Evolutionary conservation across 2,329 filamentous ascomycete genomes (phyloP).

Genomic region (Trichoderma asperellum): DNA sequence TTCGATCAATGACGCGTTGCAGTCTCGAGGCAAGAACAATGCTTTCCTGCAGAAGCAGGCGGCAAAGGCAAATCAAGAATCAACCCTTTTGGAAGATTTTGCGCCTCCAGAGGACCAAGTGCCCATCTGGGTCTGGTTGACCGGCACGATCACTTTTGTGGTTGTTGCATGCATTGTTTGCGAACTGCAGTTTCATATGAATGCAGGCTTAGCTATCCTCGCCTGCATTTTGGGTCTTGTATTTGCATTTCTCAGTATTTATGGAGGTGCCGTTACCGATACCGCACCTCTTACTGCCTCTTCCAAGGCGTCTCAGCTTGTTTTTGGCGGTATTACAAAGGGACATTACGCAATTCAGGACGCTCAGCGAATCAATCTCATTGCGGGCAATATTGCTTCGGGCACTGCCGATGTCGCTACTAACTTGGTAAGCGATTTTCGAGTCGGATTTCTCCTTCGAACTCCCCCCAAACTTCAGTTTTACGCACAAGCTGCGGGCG

Average conservation of each 20-base stretch:
- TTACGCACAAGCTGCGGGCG: conserved; percentile 66
- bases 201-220: conserved; percentile 59
- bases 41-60: conserved; percentile 44
- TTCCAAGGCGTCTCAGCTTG: conserved; percentile 69
- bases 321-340: conserved; percentile 67
- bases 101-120: conserved; percentile 51
- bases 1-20: conserved; percentile 40
- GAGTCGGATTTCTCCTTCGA: conserved; percentile 67
- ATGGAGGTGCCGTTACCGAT: conserved; percentile 58
- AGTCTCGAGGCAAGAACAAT: conserved; percentile 40
- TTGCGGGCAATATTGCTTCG: conserved; percentile 62
- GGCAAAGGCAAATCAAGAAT: conserved; percentile 40
- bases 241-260: conserved; percentile 59
- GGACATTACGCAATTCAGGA: conserved; percentile 53
- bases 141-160: conserved; percentile 52
- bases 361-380: conserved; percentile 67
- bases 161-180: conserved; percentile 57
- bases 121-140: conserved; percentile 57
- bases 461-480: conserved; percentile 69
- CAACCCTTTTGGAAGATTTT: conserved; percentile 46
- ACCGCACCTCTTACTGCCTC: conserved; percentile 68
- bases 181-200: conserved; percentile 58
- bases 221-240: conserved; percentile 60
- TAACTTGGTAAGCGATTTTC: conserved; percentile 65
- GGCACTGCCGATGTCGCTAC: conserved; percentile 59